Evolutionary conservation across 306 rosid species (phyloP).

Genomic region (Rosa lucieae): DNA sequence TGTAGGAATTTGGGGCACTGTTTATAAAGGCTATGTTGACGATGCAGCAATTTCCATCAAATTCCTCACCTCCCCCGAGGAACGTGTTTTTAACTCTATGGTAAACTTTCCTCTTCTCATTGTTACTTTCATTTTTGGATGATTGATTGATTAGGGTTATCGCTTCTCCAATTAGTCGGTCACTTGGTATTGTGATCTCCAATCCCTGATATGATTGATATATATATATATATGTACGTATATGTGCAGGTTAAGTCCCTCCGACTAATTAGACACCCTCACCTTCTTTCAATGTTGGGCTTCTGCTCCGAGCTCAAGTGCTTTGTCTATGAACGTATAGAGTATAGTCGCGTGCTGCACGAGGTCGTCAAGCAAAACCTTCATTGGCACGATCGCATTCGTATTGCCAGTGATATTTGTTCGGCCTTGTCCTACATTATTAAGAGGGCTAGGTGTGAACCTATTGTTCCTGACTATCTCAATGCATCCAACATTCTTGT

Average conservation of each 20-base stretch:
- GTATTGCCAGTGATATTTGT: not conserved
- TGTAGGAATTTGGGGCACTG: constrained; percentile 1
- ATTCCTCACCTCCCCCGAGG: not conserved
- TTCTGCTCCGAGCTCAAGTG: not conserved
- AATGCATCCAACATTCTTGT: not conserved
- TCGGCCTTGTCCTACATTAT: not conserved
- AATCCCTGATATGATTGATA: not conserved
- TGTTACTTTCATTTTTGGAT: not conserved
- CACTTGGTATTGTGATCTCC: not conserved
- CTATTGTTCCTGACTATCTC: not conserved
- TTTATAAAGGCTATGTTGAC: not conserved
- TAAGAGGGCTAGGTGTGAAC: not conserved
- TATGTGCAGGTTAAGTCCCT: not conserved
- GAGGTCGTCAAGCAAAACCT: not conserved
- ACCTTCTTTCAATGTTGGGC: not conserved
- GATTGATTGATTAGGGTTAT: not conserved
- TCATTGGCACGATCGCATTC: not conserved
- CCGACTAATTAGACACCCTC: not conserved
- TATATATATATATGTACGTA: too few relatives aligned
- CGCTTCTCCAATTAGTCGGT: too few relatives aligned
- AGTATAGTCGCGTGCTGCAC: not conserved
- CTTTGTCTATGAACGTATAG: not conserved
- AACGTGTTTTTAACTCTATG: not conserved
- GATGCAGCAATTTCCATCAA: not conserved
- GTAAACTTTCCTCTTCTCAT: not conserved